These are phyloP conservation scores for Cylindricascospora bacillispora DNA, from an alignment of 1,139 yeast genomes.

Conservation along the genomic window DNA sequence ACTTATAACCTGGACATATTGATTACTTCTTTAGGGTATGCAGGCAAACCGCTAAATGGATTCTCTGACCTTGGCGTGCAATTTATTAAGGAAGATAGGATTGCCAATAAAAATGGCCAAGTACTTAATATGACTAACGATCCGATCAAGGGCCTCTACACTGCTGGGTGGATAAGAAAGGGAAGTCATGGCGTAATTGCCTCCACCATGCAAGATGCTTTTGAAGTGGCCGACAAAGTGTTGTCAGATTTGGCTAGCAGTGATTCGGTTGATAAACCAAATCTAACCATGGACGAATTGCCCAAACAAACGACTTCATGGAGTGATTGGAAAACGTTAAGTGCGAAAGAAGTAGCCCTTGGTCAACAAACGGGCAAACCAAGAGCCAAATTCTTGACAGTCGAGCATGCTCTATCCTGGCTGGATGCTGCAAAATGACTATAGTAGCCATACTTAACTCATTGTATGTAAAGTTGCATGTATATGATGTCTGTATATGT, in stretches of 20 bases:
- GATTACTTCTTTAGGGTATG: constrained; percentile 76
- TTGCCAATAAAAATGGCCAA: constrained; percentile 53
- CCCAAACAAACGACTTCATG: no score
- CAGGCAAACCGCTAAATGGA: constrained; percentile 51
- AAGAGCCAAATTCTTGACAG: constrained; percentile 30
- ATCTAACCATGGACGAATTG: no score
- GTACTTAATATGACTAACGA: constrained; percentile 29
- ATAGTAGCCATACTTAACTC: no score
- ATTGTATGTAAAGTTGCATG: no score
- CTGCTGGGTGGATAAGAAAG: constrained; percentile 85
- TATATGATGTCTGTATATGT: no score
- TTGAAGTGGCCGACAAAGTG: constrained; percentile 58
- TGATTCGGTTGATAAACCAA: no score
- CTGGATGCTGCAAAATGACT: no score
- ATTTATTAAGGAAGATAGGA: constrained; percentile 42
- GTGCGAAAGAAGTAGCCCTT: constrained; percentile 36
- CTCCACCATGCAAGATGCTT: constrained; percentile 77
- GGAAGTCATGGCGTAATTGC: constrained; percentile 92
- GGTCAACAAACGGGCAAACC: constrained; percentile 41
- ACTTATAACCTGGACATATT: constrained; percentile 49
- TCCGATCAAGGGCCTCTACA: constrained; percentile 45
- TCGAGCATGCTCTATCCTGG: no score
- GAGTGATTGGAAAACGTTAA: constrained; percentile 61
- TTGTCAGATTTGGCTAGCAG: constrained; percentile 43
- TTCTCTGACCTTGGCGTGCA: constrained; percentile 38